phyloP scores from a whole-genome alignment of 768 basidiomycete genomes.

The Basidioascus undulatus region DNA sequence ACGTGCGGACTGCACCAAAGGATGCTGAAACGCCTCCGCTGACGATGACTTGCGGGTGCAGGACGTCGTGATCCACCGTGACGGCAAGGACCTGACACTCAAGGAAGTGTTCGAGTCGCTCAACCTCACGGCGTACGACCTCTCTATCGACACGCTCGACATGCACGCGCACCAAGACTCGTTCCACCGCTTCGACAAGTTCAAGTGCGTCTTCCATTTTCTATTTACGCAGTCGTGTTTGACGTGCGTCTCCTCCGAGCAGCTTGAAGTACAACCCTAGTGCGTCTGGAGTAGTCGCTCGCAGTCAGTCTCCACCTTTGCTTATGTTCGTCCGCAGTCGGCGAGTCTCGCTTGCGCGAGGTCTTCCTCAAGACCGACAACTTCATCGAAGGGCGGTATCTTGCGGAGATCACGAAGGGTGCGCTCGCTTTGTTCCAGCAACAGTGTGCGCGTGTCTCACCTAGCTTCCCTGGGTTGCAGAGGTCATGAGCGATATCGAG shows the following conservation, averaged over 20 bases:
- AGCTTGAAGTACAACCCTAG: conserved; percentile 73
- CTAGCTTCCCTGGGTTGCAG: conserved; percentile 22
- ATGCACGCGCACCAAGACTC: conserved; percentile 98
- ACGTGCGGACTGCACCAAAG: conserved; percentile 25
- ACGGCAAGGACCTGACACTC: conserved; percentile 65
- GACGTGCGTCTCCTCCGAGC: background rate
- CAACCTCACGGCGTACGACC: conserved; percentile 81
- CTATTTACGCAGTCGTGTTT: background rate
- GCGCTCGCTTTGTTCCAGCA: conserved; percentile 3
- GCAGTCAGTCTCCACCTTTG: conserved; percentile 9
- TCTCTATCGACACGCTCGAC: conserved; percentile 94
- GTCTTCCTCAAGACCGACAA: conserved; percentile 99
- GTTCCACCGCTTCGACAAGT: conserved; percentile 90
- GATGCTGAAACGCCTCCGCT: background rate
- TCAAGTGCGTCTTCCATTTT: background rate
- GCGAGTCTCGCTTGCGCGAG: conserved; percentile 78
- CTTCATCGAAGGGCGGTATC: conserved; percentile 66
- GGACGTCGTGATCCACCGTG: conserved; percentile 92
- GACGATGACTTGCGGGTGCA: conserved; percentile 14
- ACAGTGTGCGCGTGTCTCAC: background rate
- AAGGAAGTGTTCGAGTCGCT: conserved; percentile 90
- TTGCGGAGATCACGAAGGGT: conserved; percentile 88
- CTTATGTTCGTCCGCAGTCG: conserved; percentile 26
- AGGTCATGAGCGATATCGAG: conserved; percentile 91
- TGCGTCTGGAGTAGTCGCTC: background rate